These are phyloP conservation scores for Phytophthora pistaciae DNA, from an alignment of 352 stramenopile species.

Conservation along the genomic window DNA sequence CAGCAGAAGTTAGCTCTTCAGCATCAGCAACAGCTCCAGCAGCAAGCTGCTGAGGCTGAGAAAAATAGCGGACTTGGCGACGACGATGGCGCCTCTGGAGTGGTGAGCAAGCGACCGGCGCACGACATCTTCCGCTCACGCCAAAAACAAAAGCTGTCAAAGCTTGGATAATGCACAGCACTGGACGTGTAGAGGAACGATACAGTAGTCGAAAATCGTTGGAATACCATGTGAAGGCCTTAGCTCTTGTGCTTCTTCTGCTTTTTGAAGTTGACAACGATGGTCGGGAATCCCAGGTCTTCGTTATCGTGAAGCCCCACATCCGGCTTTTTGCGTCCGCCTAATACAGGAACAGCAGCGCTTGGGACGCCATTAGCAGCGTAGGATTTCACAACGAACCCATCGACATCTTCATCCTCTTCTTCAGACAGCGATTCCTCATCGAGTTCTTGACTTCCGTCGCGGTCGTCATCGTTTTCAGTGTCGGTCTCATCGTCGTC, in stretches of 20 bases:
- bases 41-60: conserved; percentile 61
- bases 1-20: conserved; percentile 62
- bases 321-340: conserved; percentile 19
- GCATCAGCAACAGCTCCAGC: conserved; percentile 62
- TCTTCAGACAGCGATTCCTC: conserved; percentile 45
- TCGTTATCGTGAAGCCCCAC: conserved; percentile 44
- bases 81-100: conserved; percentile 53
- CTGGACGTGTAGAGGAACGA: conserved; percentile 17
- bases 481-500: conserved; percentile 42
- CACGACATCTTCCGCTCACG: conserved; percentile 89
- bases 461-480: conserved; percentile 47
- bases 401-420: conserved; percentile 33
- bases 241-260: conserved; percentile 51
- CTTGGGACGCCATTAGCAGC: conserved; percentile 4
- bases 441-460: conserved; percentile 29
- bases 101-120: conserved; percentile 84
- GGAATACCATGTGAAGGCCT: conserved; percentile 17
- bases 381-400: conserved; percentile 35
- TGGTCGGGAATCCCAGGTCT: conserved; percentile 44
- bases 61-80: conserved; percentile 51
- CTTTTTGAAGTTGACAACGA: conserved; percentile 54
- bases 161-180: conserved; percentile 56
- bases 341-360: neutral
- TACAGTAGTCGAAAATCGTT: conserved; percentile 6
- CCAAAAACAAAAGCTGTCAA: conserved; percentile 89